These are phyloP conservation scores for Fusarium haematococcum DNA, from an alignment of 2,329 filamentous ascomycete species.

Conservation along the genomic window DNA sequence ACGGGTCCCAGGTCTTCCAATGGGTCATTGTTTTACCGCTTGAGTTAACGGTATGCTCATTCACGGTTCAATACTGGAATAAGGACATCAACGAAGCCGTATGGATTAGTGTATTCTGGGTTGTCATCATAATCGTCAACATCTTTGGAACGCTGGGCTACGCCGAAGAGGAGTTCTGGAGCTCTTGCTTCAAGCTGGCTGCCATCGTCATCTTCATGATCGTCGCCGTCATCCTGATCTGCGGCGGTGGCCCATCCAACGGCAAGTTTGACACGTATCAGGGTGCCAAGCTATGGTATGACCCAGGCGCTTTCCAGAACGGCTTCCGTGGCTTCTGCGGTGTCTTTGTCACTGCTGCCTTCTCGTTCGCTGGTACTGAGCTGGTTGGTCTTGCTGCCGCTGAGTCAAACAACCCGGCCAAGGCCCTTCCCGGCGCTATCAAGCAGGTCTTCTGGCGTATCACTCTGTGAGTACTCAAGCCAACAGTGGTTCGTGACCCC, in stretches of 20 bases:
- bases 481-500: not conserved
- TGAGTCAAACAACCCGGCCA: slow-evolving; percentile 74
- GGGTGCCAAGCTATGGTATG: slow-evolving; percentile 52
- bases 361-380: slow-evolving; percentile 76
- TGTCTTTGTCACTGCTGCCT: slow-evolving; percentile 77
- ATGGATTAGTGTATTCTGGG: slow-evolving; percentile 66
- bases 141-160: slow-evolving; percentile 67
- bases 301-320: slow-evolving; percentile 69
- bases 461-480: slow-evolving; percentile 47
- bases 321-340: slow-evolving; percentile 77
- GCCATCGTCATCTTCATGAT: slow-evolving; percentile 73
- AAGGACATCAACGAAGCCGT: slow-evolving; percentile 58
- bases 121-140: slow-evolving; percentile 63
- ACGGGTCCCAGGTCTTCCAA: slow-evolving; percentile 53
- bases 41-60: slow-evolving; percentile 62
- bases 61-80: slow-evolving; percentile 66
- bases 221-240: slow-evolving; percentile 66
- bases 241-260: slow-evolving; percentile 65
- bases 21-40: slow-evolving; percentile 64
- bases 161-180: slow-evolving; percentile 67
- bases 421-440: slow-evolving; percentile 80
- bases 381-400: slow-evolving; percentile 77
- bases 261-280: slow-evolving; percentile 56
- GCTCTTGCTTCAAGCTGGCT: slow-evolving; percentile 66
- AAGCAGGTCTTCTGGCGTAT: slow-evolving; percentile 76